Conservation (phyloP, 2,329 filamentous ascomycete genomes). For the Lecanicillium sp. region DNA sequence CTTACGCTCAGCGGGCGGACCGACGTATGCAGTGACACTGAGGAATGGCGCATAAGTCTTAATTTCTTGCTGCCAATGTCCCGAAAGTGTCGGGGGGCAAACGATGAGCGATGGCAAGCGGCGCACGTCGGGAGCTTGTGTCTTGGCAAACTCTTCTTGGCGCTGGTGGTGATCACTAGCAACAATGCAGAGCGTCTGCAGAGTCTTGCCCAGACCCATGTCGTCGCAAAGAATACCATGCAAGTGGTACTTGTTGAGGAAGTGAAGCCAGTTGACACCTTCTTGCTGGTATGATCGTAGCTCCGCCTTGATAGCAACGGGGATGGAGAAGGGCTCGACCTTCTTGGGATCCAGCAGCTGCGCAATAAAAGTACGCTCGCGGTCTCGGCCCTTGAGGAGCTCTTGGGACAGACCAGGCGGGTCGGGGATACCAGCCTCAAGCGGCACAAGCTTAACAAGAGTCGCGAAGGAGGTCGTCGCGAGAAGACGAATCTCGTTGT, state of each 20-base stretch:
- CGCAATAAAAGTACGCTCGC: conserved; percentile 91
- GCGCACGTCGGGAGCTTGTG: conserved; percentile 69
- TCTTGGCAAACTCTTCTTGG: conserved; percentile 82
- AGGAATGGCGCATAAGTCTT: conserved; percentile 94
- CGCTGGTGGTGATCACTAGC: conserved; percentile 94
- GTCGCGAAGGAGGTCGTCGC: conserved; percentile 97
- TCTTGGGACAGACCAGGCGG: conserved; percentile 88
- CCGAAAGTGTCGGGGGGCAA: conserved; percentile 90
- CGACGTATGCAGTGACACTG: conserved; percentile 82
- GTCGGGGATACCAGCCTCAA: conserved; percentile 95
- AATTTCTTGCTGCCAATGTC: conserved; percentile 98
- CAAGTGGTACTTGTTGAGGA: conserved; percentile 95
- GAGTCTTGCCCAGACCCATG: conserved; percentile 96
- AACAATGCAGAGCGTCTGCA: conserved; percentile 96
- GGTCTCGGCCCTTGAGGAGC: conserved; percentile 81
- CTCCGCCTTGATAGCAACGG: conserved; percentile 94
- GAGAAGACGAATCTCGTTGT: conserved; percentile 89
- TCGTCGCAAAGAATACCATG: conserved; percentile 98
- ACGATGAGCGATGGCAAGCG: conserved; percentile 87
- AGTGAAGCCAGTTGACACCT: conserved; percentile 96
- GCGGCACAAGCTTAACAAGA: conserved; percentile 89
- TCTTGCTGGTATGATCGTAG: conserved; percentile 97
- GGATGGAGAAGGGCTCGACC: conserved; percentile 87
- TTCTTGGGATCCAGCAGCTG: conserved; percentile 97
- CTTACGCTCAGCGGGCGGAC: conserved; percentile 74